Base-by-base conservation (phyloP, 257 asterid genomes). In the Misopates orontium region DNA sequence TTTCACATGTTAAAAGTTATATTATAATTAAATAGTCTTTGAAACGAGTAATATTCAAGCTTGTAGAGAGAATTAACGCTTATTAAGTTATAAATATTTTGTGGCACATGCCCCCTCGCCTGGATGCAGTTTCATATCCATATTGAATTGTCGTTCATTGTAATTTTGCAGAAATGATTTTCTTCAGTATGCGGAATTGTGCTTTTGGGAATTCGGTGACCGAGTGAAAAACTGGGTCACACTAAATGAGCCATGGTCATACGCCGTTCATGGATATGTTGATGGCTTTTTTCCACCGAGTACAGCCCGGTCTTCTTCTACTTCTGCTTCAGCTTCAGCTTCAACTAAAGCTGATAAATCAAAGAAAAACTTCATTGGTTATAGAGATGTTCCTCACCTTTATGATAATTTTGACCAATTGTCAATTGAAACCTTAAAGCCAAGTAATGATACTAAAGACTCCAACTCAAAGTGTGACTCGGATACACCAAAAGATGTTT, bases 141-240 rank as follows among this genome's bases (percentile, higher is more conserved):
- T n/a, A n/a, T n/a, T n/a, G n/a, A n/a, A n/a, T n/a, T n/a, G n/a
- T n/a, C n/a, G n/a, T n/a, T n/a, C n/a, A 28, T 28, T 6, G 36
- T 28, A 6, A 28, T 12, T 14, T 12, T 11, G 36, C 56, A 77
- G 78, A 42, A 40, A 60, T 4, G 73, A 77, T 47, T 77, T 56
- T 49, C 51, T 51, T 0, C 75, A 77, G 52, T 77, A 56, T 13
- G 82, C 73, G 1, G 76, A 77, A 9, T 42, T 77, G 7, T 77
- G 78, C 16, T 73, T 77, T 23, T 64, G 75, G 73, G 62, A 69
- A 40, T 77, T 77, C n/a, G n/a, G n/a, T n/a, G n/a, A n/a, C n/a
- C n/a, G n/a, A n/a, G n/a, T n/a, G n/a, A n/a, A n/a, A n/a, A n/a
- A n/a, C n/a, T n/a, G n/a, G n/a, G n/a, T n/a, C n/a, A n/a, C n/a